Conservation (phyloP, 176 grass and related monocot genomes). For the Dactylis glomerata region DNA sequence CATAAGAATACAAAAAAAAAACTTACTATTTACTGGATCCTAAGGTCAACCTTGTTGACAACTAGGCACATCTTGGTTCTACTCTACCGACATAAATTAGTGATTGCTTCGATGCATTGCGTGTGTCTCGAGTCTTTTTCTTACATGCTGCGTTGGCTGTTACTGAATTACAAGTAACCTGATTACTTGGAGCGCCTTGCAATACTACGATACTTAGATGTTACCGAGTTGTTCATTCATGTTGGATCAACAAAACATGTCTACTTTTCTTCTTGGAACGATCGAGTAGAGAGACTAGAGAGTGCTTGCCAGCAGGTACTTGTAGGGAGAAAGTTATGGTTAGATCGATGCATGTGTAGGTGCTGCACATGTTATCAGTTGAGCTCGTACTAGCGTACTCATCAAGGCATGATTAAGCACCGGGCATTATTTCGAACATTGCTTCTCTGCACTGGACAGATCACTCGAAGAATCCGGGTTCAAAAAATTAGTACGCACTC, state of each 20-base stretch:
- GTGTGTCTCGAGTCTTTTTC: not conserved
- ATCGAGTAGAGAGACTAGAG: not conserved
- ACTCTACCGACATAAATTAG: not conserved
- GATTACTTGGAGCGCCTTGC: too few relatives aligned
- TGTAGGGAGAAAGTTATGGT: not conserved
- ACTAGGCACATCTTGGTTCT: too few relatives aligned
- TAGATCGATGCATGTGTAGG: not conserved
- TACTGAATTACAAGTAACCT: not conserved
- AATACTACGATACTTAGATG: too few relatives aligned
- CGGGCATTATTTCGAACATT: not conserved
- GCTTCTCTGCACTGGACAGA: not conserved
- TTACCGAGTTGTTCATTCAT: not conserved
- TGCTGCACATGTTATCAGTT: not conserved
- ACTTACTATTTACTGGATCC: not conserved
- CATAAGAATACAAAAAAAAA: too few relatives aligned
- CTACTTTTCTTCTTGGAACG: not conserved
- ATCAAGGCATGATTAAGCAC: not conserved
- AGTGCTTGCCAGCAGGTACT: not conserved
- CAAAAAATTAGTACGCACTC: not conserved
- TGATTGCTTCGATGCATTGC: not conserved
- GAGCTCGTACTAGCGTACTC: not conserved
- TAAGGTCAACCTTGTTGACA: not conserved
- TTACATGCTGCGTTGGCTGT: not conserved
- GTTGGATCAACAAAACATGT: not conserved
- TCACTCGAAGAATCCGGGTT: not conserved